Base-by-base conservation (phyloP, 2,329 filamentous ascomycete genomes). In the Macrophomina tecta region DNA sequence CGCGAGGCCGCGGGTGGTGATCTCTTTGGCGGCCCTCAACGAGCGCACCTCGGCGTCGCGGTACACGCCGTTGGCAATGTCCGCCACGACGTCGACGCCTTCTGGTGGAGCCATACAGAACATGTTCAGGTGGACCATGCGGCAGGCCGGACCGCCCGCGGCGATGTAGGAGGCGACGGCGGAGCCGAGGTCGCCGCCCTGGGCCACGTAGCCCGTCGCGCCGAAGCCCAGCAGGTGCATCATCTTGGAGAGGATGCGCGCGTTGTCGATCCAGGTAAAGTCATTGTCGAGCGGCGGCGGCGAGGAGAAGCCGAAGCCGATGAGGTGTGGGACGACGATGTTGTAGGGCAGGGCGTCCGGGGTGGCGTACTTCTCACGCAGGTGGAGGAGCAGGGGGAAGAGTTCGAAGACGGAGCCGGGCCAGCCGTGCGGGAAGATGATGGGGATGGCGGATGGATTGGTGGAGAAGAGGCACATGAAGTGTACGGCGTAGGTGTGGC, bases 401-500 rank as follows among this genome's bases (percentile, higher is more conserved):
- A 89, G 89, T 69, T 89, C 87, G 3, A 85, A 72, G 67, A 88
- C 85, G 6, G 79, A 82, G 11, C 77, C 76, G 0, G 86, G 86
- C 85, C 85, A 89, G 32, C 86, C 86, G 70, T 89, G 86, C 64
- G 86, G 72, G 58, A 86, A 79, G 1, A 84, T 68, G 16, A 88
- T 72, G 0, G 86, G 86, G 6, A 84, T 76, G 0, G 86, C 86
- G 69, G 85, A 82, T 4, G 76, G 69, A 34, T 82, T 83, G 65
- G 81, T 72, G 0, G 86, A 88, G 65, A 88, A 89, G 0, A 88
- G 75, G 0, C 69, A 23, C 23, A 23, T 88, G 86, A 36, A 88
- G 73, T 8, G 80, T 75, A 23, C 23, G 23, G 23, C 23, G 48
- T 83, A 75, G 0, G 70, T 73, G 9, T 74, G 73, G 16, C 74